phyloP scores from a whole-genome alignment of 2,329 filamentous ascomycete genomes.

The Fusarium continuum region DNA sequence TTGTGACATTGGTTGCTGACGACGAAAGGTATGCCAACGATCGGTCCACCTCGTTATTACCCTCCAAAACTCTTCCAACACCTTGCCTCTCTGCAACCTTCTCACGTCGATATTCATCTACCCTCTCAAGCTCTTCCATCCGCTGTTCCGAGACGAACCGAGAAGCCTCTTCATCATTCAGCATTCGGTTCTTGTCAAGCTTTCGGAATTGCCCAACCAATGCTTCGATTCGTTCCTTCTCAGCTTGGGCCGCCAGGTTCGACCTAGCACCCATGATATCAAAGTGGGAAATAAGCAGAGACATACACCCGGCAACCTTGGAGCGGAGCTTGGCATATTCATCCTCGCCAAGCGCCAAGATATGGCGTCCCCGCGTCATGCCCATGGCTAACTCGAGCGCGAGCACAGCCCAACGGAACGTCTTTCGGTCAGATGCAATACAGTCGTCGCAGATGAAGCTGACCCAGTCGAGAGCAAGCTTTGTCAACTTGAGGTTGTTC shows the following conservation, averaged over 20 bases:
- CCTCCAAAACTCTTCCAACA: constrained; percentile 89
- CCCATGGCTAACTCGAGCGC: constrained; percentile 97
- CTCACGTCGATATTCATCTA: constrained; percentile 81
- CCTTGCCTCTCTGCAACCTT: constrained; percentile 87
- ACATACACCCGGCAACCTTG: constrained; percentile 98
- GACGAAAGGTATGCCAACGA: constrained; percentile 94
- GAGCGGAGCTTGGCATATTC: constrained; percentile 84
- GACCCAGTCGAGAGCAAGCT: constrained; percentile 94
- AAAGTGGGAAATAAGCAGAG: constrained; percentile 95
- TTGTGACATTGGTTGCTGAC: constrained; percentile 91
- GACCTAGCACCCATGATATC: constrained; percentile 98
- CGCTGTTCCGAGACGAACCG: constrained; percentile 79
- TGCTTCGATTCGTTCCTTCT: constrained; percentile 87
- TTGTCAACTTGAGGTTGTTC: constrained; percentile 96
- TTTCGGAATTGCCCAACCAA: constrained; percentile 78
- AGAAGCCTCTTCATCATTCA: constrained; percentile 87
- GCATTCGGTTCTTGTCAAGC: constrained; percentile 76
- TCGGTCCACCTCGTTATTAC: constrained; percentile 93
- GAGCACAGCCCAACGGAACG: constrained; percentile 95
- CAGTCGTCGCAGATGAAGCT: constrained; percentile 98
- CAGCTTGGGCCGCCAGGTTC: constrained; percentile 90
- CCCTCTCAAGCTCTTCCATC: constrained; percentile 73
- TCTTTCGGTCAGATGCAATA: constrained; percentile 90
- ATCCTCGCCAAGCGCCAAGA: constrained; percentile 86
- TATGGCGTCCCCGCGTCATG: constrained; percentile 93